Base-by-base conservation (phyloP, 148 eudicot species). In the Silene latifolia region DNA sequence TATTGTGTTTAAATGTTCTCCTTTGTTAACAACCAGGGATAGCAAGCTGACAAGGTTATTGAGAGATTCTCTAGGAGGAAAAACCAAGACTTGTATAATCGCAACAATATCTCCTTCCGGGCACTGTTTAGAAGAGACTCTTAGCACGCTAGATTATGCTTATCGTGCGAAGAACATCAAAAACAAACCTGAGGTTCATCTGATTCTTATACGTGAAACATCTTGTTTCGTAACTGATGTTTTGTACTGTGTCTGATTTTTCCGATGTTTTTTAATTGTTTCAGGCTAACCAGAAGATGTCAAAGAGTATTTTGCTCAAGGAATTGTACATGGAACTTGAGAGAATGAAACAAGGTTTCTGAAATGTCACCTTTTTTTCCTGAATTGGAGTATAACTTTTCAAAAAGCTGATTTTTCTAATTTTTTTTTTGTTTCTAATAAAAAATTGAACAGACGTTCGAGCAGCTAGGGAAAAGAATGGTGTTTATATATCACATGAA, bases 401-500 rank as follows among this genome's bases (percentile, higher is more conserved):
- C 11, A 12, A 0, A 48, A 39, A 23, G 24, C 63, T 79, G 10
- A 62, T 35, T 15, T 18, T 32, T 20, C 35, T 32, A 32, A 32
- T 23, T 35, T 18, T 5, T 12, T 46, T 5, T 12, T 46, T 46
- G 15, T 63, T 27, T 29, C 58, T 53, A 6, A 0, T 11, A 2
- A 15, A 12, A 19, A 46, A 20, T 74, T 47, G 67, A 48, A n/a
- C 83, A 93, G 98, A 90, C 78, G 87, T 93, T 69, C 86, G 93
- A 72, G 98, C 92, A 72, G 96, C 96, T 24, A 87, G 98, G 77
- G 98, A 90, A 78, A 90, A 87, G 80, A 93, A 93, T 86, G 98
- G 98, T 64, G 91, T 93, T 32, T 93, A 89, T 72, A 76, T 90
- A 79, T 85, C 93, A 61, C 89, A 87, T 66, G 96, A 90, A 83